Evolutionary conservation across 192 early-diverging fungal genomes (phyloP), one percentile per base, ranked within the genome.

Genomic region (Podila epigama): DNA sequence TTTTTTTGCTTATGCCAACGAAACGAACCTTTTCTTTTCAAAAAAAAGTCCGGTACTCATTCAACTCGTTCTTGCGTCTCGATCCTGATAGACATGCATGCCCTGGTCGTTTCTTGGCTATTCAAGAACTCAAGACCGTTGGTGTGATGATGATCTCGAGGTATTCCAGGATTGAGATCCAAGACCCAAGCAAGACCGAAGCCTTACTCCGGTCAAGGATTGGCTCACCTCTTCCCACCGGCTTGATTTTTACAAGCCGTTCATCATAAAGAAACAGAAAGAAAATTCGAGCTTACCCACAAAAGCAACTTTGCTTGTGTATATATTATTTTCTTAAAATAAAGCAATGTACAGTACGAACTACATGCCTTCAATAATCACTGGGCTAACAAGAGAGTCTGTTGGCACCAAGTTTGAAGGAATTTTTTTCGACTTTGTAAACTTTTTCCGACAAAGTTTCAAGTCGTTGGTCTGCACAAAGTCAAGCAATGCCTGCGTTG

Each of bases 381-480:
- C 53, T 57, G 84, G 84, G 68, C 68, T 70, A 15, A 66, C 32
- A 58, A 85, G 54, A n/a, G 66, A 65, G 16, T 69, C 67, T 36
- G 68, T 81, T 5, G 79, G 70, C 3, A 64, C 66, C 42, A 89
- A 58, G 15, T 82, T 70, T 27, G 86, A 83, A 9, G 88, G 87
- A 10, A 89, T 75, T 31, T 86, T 86, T 57, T 83, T 89, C 16
- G 79, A 66, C 35, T 70, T 75, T 36, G 79, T 77, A 51, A 73
- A 89, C 56, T 89, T 89, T 65, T 89, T 88, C 34, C 84, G 88
- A 29, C 83, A 83, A 27, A 66, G 58, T 59, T 86, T 85, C 20
- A 87, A 44, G 63, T 89, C 86, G 39, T 80, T 72, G 10, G 82
- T 81, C 39, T 79, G 73, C 6, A 81, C 80, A 62, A 86, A 89